These are phyloP conservation scores for Plantago rigida DNA, from an alignment of 305 asterid genomes.

Conservation along the genomic window DNA sequence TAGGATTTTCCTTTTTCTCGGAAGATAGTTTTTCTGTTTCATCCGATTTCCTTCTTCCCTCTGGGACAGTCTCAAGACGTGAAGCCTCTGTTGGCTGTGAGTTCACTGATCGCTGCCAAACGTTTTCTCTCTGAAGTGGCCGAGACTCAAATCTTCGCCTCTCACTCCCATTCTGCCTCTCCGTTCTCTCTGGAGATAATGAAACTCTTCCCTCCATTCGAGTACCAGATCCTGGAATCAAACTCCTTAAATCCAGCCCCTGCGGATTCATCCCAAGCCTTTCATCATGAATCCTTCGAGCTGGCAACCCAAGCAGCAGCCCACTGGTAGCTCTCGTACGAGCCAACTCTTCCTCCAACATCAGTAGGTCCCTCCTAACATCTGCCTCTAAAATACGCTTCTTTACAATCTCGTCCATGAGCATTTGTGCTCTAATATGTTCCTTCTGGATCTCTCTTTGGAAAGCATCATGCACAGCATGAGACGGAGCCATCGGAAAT, in stretches of 20 bases:
- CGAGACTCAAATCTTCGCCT: constrained; percentile 8
- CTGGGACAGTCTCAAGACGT: too few species aligned
- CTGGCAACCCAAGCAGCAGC: constrained; percentile 5
- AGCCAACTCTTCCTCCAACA: constrained; percentile 34
- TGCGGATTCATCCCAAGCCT: too few species aligned
- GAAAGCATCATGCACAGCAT: constrained; percentile 19
- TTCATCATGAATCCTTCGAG: too few species aligned
- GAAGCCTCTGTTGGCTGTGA: too few species aligned
- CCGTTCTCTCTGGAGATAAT: constrained; percentile 22
- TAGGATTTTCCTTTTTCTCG: constrained; percentile 8
- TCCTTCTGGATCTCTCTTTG: constrained; percentile 40
- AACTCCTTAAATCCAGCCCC: too few species aligned
- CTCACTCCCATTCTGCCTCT: background rate
- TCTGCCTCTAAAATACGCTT: constrained; percentile 38
- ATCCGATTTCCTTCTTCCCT: too few species aligned
- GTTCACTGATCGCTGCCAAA: too few species aligned
- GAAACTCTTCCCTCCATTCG: constrained; percentile 20
- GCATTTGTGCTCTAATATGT: constrained; percentile 37
- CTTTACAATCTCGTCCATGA: constrained; percentile 32
- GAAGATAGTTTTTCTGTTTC: background rate
- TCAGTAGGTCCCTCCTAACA: constrained; percentile 36
- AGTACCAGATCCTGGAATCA: constrained; percentile 8
- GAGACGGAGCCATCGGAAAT: constrained; percentile 2
- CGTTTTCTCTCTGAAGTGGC: constrained; percentile 14
- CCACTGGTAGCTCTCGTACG: constrained; percentile 2